Base-by-base conservation (phyloP, 441 rosid genomes). In the Jatropha multifida region DNA sequence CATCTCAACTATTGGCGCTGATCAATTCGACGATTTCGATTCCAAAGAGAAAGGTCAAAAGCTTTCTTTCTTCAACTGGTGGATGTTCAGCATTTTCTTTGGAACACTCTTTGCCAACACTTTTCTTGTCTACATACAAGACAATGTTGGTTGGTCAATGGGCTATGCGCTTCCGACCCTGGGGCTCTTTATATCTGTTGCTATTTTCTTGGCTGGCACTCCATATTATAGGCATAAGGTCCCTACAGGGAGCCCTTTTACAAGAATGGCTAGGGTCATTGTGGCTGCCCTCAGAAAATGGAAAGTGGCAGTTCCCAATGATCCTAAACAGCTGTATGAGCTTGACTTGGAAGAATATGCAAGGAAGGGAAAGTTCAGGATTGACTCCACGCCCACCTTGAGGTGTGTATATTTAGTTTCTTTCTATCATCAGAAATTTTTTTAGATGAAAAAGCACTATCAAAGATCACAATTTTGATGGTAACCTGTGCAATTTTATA, bases 51-150 rank as follows among this genome's bases (percentile, higher is more conserved):
- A 94, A 81, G 74, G 46, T 60, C 85, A 85, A 1, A 95, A 93
- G 83, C 88, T 88, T 4, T 92, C 99, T 23, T 95, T 95, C 88
- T 93, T 95, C 95, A 95, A 93, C 52, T 93, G 99, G 98, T 95
- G 98, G 98, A 88, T 92, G 97, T 93, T 93, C 78, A 85, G 97
- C 85, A 93, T 92, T 67, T 95, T 92, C 79, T 86, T 90, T 68
- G 99, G 99, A n/a, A 86, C 93, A 14, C 90, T 94, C 42, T 92
- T 96, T 51, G 98, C 97, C 68, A 90, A 92, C 83, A 90, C 97
- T 0, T 59, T 85, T 12, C 90, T 96, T 14, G 94, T 92, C 4
- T 96, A 92, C 78, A 81, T 93, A 62, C 99, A 96, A 78, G 99
- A 96, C 80, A 96, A 93, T 65, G 91, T 93, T 9, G 99, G 98